Percentiles rank a stretch among this genome's conserved stretches.
phyloP scores from a whole-genome alignment of 83 land plant genomes.

The Picea mariana region DNA sequence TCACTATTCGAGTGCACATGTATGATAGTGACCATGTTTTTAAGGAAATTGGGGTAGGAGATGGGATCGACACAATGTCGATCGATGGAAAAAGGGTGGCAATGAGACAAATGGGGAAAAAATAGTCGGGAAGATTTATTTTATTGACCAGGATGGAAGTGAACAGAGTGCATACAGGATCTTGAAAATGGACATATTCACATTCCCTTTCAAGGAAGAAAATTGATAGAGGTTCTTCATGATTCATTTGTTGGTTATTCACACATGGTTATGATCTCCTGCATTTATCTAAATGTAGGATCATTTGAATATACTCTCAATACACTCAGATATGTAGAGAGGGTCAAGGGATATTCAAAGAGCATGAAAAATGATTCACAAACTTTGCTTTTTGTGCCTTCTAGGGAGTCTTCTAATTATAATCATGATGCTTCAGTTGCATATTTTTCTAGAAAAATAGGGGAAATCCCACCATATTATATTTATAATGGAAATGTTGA shows the following conservation, averaged over 20 bases:
- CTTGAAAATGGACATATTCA: constrained; percentile 98
- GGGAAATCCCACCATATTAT: constrained; percentile 26
- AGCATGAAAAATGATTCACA: constrained; percentile 59
- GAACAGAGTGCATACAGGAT: constrained; percentile 98
- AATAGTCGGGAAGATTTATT: too few relatives aligned
- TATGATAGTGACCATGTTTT: too few relatives aligned
- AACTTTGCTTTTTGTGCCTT: constrained; percentile 27
- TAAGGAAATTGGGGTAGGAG: too few relatives aligned
- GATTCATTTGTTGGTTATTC: constrained; percentile 99
- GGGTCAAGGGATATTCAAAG: constrained; percentile 78
- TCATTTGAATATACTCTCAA: constrained; percentile 99
- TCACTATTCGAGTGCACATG: too few relatives aligned
- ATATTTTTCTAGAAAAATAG: constrained; percentile 35
- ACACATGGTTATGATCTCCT: constrained; percentile 96
- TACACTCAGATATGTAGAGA: constrained; percentile 98
- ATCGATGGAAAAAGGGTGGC: too few relatives aligned
- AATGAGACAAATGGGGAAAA: too few relatives aligned
- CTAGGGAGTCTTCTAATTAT: constrained; percentile 30
- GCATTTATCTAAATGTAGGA: constrained; percentile 96
- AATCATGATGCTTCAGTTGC: constrained; percentile 37
- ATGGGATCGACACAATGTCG: too few relatives aligned
- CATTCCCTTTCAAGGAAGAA: constrained; percentile 98
- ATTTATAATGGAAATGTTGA: constrained; percentile 28
- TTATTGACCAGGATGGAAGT: too few relatives aligned
- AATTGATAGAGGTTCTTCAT: constrained; percentile 96